Base-by-base conservation (phyloP, 371 early-diverging fungal genomes). In the Actinomortierella ambigua region DNA sequence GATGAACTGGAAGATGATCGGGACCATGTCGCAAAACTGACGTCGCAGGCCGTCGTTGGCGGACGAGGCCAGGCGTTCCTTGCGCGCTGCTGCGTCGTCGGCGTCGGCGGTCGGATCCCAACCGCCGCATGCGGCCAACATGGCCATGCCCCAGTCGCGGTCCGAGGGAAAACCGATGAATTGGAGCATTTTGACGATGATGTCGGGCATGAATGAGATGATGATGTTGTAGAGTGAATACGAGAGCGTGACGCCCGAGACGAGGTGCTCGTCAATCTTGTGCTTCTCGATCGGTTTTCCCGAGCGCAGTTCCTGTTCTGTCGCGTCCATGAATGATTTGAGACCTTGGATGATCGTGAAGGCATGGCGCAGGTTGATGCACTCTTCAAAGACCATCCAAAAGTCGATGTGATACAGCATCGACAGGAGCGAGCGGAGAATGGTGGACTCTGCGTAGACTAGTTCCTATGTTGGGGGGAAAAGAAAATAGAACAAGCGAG, bases 21-120 rank as follows among this genome's bases (percentile, higher is more conserved):
- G 73, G 3, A 71, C 63, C 73, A 71, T 71, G n/a, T 71, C 73
- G 49, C 73, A 71, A 66, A 71, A 71, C 53, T 71, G 73, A 3
- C 73, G 65, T 17, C 73, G 65, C 47, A 71, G 27, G 23, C 73
- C 73, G 4, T 71, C 73, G 43, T 71, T 71, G 2, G 73, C 58
- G 14, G 73, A 71, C 18, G 73, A 71, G 8, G 73, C 58, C 22
- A 71, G 46, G 9, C 73, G 65, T n/a, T 71, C 73, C 11, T 59
- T 57, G 52, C 59, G 65, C 44, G 61, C 59, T 28, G 23, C 42
- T n/a, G 65, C 27, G 0, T 57, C 51, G 53, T 71, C 73, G 48
- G 66, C 59, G 3, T 62, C 48, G n/a, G 66, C 63, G 59, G 62
- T 65, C 7, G 73, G 73, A 42, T 62, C 63, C 73, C 73, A 71